These are phyloP conservation scores for Postia placenta DNA, from an alignment of 768 basidiomycete genomes.

Conservation along the genomic window DNA sequence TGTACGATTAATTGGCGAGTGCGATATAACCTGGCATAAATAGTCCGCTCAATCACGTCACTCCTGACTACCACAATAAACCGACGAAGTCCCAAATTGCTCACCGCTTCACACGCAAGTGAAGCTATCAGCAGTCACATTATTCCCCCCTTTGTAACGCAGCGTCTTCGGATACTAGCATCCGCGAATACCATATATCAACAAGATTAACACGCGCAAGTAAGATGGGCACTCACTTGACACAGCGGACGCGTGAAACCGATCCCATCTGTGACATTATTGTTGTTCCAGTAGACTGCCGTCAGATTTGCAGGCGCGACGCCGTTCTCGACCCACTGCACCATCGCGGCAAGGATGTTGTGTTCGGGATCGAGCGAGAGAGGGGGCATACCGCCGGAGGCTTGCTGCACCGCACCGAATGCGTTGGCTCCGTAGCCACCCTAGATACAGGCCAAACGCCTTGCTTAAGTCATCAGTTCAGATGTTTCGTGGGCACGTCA, in stretches of 20 bases:
- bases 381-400: slow-evolving; percentile 12
- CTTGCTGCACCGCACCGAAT: slow-evolving; percentile 20
- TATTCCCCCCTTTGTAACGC: neutral
- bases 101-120: too few relatives aligned
- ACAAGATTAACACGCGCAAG: too few relatives aligned
- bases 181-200: neutral
- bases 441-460: too few relatives aligned
- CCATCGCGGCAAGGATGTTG: slow-evolving; percentile 24
- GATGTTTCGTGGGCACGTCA: neutral
- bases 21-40: too few relatives aligned
- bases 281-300: slow-evolving; percentile 16
- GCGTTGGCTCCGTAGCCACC: slow-evolving; percentile 23
- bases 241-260: slow-evolving; percentile 18
- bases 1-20: too few relatives aligned
- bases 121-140: neutral
- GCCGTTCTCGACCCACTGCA: slow-evolving; percentile 28
- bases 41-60: too few relatives aligned
- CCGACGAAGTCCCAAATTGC: too few relatives aligned
- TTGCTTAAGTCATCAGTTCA: too few relatives aligned
- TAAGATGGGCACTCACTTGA: slow-evolving; percentile 11
- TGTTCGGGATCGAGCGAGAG: slow-evolving; percentile 1
- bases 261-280: slow-evolving; percentile 15
- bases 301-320: slow-evolving; percentile 20
- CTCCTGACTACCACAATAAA: too few relatives aligned
- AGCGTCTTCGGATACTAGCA: slow-evolving; percentile 1